Evolutionary conservation across 1,284 basidiomycete genomes (phyloP), one percentile per base, ranked within the genome.

Genomic region (Rhodotorula sp.): DNA sequence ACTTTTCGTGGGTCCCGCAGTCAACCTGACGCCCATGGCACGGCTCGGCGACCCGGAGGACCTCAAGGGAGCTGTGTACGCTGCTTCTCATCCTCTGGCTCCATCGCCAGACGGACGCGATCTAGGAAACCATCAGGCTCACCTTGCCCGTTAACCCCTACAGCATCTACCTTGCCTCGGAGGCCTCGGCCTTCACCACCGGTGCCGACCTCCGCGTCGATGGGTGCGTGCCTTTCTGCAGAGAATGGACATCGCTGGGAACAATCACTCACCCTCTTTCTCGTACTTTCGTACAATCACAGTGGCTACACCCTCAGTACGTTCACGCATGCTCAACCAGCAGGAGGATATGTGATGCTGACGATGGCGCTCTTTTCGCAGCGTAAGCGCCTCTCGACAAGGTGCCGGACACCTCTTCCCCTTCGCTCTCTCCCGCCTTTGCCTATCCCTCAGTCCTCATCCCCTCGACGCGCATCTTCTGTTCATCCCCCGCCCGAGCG

Each of bases 151-250:
- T 3, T 12, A 27, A 13, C 25, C 9, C 44, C 16, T 44, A 8
- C 48, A n/a, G 92, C 75, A 89, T 95, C 66, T 94, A 90, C 82
- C 85, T 95, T 34, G 87, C 90, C 17, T 91, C 89, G 78, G 92
- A 93, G 80, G 91, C 92, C 23, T 91, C 90, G 53, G 87, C 85
- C 60, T 94, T 92, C 81, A 89, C 93, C 84, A 95, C 92, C 2
- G 93, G 92, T 13, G 84, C 88, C 7, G 91, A 95, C 78, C 83
- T 95, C 72, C 87, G 89, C 23, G 88, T 95, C 56, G 93, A 95
- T 78, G 93, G 93, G 61, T 62, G 12, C 42, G 61, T 21, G 8
- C 7, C 16, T n/a, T 10, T 17, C 21, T 21, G 7, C 23, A 5
- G 7, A n/a, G 13, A 57, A 21, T 12, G 34, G 34, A 34, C 34